phyloP scores from a whole-genome alignment of 2,329 filamentous ascomycete genomes.

The Neofusicoccum umdonicola region DNA sequence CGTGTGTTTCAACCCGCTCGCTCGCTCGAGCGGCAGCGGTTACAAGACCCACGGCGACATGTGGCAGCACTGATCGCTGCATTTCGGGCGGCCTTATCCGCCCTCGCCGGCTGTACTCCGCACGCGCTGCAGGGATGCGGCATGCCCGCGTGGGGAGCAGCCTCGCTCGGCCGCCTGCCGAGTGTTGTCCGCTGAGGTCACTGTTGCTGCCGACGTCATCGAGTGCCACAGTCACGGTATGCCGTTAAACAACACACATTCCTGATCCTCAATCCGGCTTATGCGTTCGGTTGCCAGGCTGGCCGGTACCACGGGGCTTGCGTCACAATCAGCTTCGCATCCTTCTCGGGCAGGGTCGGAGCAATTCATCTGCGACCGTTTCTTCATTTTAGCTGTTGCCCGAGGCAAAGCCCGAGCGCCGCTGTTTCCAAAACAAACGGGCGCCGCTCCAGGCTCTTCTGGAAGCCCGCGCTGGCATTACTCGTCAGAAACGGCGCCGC shows the following conservation, averaged over 20 bases:
- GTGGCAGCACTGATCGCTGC: conserved; percentile 8
- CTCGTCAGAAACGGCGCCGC: background rate
- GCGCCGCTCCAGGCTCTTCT: conserved; percentile 6
- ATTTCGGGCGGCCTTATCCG: conserved; percentile 12
- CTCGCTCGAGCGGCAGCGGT: background rate
- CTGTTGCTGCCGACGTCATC: conserved; percentile 9
- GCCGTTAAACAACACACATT: conserved; percentile 7
- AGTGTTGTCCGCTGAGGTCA: conserved; percentile 4
- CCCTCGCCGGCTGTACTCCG: background rate
- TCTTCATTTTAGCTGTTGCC: background rate
- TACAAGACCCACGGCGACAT: background rate
- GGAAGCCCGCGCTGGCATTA: background rate
- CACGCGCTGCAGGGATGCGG: conserved; percentile 8
- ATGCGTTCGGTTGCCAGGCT: background rate
- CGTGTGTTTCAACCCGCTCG: background rate
- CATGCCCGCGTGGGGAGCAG: background rate
- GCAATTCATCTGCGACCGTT: background rate
- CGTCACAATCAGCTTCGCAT: conserved; percentile 6
- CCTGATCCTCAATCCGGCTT: conserved; percentile 5
- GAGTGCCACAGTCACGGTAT: conserved; percentile 2
- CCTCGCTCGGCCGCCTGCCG: background rate
- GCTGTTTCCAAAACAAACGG: conserved; percentile 7
- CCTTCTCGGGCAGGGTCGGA: background rate
- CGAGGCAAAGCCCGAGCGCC: background rate
- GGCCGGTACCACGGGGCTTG: background rate